Conservation (phyloP, 352 stramenopile genomes). For the Pythium utonaiense region DNA sequence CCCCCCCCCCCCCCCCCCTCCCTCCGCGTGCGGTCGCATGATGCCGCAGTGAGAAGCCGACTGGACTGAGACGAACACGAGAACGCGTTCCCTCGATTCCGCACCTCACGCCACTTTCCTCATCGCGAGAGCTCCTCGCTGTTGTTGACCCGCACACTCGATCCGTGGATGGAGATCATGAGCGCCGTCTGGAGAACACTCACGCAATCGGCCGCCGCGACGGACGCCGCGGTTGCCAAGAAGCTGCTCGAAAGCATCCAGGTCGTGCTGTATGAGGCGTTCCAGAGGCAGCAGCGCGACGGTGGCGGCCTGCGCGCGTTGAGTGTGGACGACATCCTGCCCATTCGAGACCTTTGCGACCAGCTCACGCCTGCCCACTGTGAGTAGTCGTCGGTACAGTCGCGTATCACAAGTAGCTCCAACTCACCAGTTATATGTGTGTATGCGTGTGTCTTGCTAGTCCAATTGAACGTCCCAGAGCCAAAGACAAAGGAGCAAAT, state of each 20-base stretch:
- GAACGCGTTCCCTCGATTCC: too few relatives aligned
- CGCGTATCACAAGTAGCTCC: not conserved
- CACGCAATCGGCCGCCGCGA: conserved; percentile 17
- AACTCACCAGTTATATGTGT: not conserved
- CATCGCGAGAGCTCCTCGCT: not conserved
- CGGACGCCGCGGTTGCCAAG: conserved; percentile 17
- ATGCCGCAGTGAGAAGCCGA: conserved; percentile 7
- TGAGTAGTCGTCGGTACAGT: conserved; percentile 19
- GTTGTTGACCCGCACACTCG: not conserved
- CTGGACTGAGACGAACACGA: not conserved
- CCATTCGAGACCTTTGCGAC: conserved; percentile 67
- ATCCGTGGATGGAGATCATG: conserved; percentile 41
- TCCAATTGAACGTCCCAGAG: conserved; percentile 50
- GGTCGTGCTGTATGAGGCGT: conserved; percentile 34
- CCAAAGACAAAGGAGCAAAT: not conserved
- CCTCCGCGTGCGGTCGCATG: not conserved
- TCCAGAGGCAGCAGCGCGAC: conserved; percentile 30
- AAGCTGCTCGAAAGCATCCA: conserved; percentile 55
- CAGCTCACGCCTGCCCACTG: conserved; percentile 63
- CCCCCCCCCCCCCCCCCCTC: not conserved
- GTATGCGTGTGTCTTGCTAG: too few relatives aligned
- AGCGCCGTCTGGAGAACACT: conserved; percentile 44
- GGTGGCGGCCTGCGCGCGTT: conserved; percentile 35
- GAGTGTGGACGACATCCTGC: conserved; percentile 47
- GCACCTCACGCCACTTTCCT: too few relatives aligned